Conservation (phyloP, 2,329 filamentous ascomycete genomes). For the Cordyceps fumosorosea region DNA sequence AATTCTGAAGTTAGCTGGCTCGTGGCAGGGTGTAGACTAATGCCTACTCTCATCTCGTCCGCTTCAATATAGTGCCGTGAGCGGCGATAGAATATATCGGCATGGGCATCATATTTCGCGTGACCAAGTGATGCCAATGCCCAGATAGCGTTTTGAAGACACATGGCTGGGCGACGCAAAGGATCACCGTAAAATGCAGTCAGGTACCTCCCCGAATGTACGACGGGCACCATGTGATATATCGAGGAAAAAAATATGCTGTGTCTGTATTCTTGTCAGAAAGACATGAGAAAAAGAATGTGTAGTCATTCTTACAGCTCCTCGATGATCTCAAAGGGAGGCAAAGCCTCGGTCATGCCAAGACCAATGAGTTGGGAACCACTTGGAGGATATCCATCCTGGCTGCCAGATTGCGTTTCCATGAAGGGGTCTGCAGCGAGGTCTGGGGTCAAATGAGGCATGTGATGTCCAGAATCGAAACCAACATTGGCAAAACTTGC, state of each 20-base stretch:
- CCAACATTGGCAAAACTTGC: neutral
- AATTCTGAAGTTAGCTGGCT: neutral
- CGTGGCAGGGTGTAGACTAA: neutral
- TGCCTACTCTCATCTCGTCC: constrained; percentile 69
- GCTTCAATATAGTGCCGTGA: constrained; percentile 75
- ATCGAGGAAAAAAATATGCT: constrained; percentile 69
- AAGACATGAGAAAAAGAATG: neutral
- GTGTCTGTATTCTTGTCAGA: constrained; percentile 43
- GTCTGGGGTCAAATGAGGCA: neutral
- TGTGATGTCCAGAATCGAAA: neutral
- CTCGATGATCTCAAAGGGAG: constrained; percentile 71
- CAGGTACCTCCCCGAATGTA: constrained; percentile 71
- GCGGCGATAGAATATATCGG: constrained; percentile 74
- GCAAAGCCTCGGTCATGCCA: constrained; percentile 75
- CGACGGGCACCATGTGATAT: constrained; percentile 65
- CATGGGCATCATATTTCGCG: constrained; percentile 64
- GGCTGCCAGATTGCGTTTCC: neutral
- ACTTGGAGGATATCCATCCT: constrained; percentile 13
- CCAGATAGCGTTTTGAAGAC: constrained; percentile 83
- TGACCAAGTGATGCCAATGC: constrained; percentile 65
- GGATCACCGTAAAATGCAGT: constrained; percentile 66
- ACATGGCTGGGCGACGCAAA: constrained; percentile 72
- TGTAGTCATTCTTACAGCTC: constrained; percentile 57
- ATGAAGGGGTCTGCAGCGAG: neutral
- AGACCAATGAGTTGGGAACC: constrained; percentile 58